Percentiles rank a stretch among this genome's conserved stretches.
These are phyloP conservation scores for Protea cynaroides DNA, from an alignment of 164 flowering plant genomes.

Conservation along the genomic window DNA sequence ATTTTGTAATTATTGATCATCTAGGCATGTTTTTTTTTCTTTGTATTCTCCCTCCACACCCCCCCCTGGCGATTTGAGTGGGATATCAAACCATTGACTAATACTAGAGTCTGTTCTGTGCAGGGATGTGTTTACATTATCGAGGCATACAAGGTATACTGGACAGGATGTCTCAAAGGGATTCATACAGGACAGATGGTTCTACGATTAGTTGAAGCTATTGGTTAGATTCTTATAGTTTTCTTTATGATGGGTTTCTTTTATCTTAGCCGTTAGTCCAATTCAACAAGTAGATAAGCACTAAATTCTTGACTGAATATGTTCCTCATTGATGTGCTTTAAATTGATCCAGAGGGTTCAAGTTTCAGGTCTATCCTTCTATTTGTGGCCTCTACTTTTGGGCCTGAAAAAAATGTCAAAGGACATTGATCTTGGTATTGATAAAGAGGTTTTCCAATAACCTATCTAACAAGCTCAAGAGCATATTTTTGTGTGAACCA, in stretches of 20 bases:
- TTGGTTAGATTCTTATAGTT: slow-evolving; percentile 49
- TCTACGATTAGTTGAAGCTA: slow-evolving; percentile 89
- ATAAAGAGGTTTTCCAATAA: no score
- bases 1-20: slow-evolving; percentile 1
- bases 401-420: no score
- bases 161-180: slow-evolving; percentile 83
- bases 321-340: no score
- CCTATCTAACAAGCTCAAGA: no score
- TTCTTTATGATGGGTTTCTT: slow-evolving; percentile 1
- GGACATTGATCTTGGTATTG: no score
- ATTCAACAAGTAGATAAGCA: background rate
- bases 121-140: slow-evolving; percentile 86
- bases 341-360: no score
- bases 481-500: no score
- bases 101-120: slow-evolving; percentile 11
- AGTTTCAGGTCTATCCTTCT: no score
- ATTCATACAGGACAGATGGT: slow-evolving; percentile 93
- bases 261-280: background rate
- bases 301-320: no score
- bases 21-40: background rate
- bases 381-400: no score
- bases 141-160: slow-evolving; percentile 89
- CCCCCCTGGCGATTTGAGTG: slow-evolving; percentile 1
- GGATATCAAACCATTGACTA: background rate
- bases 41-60: background rate